Base-by-base conservation (phyloP, 768 basidiomycete genomes). In the Crepidotus variabilis region DNA sequence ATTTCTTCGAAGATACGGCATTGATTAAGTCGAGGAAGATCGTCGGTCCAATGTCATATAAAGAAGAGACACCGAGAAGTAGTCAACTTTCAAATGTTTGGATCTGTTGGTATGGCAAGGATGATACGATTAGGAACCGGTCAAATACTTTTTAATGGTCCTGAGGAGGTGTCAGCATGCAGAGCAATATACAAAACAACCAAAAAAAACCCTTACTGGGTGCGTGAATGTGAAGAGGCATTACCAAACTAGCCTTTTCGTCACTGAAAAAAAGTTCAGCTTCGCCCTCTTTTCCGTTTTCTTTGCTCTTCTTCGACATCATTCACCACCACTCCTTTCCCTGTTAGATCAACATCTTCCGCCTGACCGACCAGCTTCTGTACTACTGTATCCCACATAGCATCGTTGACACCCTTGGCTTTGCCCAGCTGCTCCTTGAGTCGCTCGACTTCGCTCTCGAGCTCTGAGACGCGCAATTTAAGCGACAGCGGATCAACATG, bases 361-460 rank as follows among this genome's bases (percentile, higher is more conserved):
- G 58, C 55, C 36, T 63, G 55, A 14, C 39, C 56, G 2, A 88
- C 71, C 13, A 86, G 71, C 47, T 73, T 80, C 60, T 88, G 85
- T 24, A 95, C 88, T 1, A 94, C 82, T 2, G 80, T 83, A 61
- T 90, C 88, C 95, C 95, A 97, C 88, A 97, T 96, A 52, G 81
- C 78, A 65, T 97, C 93, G 63, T 97, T 98, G 57, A 97, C 79
- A n/a, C 87, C 84, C 65, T 94, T 92, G 4, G 95, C 95, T 67
- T 85, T 87, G 23, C 83, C 83, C 6, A 98, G 74, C 58, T 93
- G 87, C 47, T 83, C 81, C 47, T 78, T 81, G 56, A 96, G 69
- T 22, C 69, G 72, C 50, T 76, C 77, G 7, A 94, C 79, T 69
- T 97, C 92, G 2, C 74, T 70, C 69, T 94, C 88, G 1, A 96